Percentiles rank a stretch among this genome's conserved stretches.
Evolutionary conservation across 2,329 filamentous ascomycete genomes (phyloP).

Genomic region (Pseudogymnoascus sp.): DNA sequence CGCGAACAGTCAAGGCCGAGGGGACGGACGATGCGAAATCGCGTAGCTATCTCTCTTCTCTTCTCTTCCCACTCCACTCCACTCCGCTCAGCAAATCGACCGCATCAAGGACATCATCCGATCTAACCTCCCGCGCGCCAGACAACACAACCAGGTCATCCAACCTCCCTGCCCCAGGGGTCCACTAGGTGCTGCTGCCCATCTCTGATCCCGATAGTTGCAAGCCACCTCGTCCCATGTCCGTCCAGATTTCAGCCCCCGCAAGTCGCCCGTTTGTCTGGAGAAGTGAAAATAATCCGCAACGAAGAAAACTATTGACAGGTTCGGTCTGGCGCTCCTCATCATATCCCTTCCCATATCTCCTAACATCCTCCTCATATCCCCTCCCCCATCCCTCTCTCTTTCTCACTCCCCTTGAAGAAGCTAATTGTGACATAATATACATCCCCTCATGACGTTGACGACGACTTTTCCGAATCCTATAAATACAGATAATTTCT

Average conservation of each 20-base stretch:
- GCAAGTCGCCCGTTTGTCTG: not conserved
- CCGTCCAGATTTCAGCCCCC: not conserved
- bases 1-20: not conserved
- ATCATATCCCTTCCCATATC: not conserved
- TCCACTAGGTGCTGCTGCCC: not conserved
- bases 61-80: not conserved
- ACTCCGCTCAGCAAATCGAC: not conserved
- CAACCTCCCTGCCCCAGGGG: not conserved
- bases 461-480: not conserved
- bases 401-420: not conserved
- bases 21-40: not conserved
- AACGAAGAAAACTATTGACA: not conserved
- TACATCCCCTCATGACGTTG: not conserved
- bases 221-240: not conserved
- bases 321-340: not conserved
- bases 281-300: not conserved
- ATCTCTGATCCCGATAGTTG: not conserved
- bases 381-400: not conserved
- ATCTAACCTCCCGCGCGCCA: not conserved
- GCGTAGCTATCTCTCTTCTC: not conserved
- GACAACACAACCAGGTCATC: not conserved
- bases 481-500: constrained; percentile 3
- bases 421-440: constrained; percentile 4
- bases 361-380: not conserved
- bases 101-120: not conserved